Evolutionary conservation across 2,329 filamentous ascomycete species (phyloP).

Genomic region (Claviceps spartinae): DNA sequence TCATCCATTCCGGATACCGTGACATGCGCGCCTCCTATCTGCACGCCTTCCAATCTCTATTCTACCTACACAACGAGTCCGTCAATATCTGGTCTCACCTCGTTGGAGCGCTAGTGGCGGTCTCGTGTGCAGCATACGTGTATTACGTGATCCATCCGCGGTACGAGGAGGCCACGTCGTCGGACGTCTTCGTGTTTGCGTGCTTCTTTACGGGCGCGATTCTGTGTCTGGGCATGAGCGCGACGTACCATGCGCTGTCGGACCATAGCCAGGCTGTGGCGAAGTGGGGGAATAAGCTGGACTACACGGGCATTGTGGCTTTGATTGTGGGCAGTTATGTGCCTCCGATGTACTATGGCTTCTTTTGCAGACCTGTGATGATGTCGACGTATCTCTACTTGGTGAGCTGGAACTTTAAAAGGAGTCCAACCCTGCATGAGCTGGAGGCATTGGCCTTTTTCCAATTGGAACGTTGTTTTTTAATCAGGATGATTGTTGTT

Average conservation of each 20-base stretch:
- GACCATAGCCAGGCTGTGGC: constrained; percentile 74
- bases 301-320: constrained; percentile 87
- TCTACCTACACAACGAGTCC: constrained; percentile 45
- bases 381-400: constrained; percentile 62
- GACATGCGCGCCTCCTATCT: constrained; percentile 33
- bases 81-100: constrained; percentile 53
- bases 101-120: constrained; percentile 49
- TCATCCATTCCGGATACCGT: constrained; percentile 41
- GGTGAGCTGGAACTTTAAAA: constrained; percentile 33
- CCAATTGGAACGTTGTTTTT: background rate
- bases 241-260: constrained; percentile 69
- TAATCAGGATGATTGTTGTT: too few species aligned
- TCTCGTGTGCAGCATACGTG: constrained; percentile 36
- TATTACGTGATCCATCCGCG: constrained; percentile 47
- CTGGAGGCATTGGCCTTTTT: too few species aligned
- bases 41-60: constrained; percentile 32
- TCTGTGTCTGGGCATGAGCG: constrained; percentile 65
- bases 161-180: constrained; percentile 45
- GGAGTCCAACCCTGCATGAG: too few species aligned
- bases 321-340: constrained; percentile 88
- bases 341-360: constrained; percentile 76
- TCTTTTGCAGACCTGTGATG: constrained; percentile 54
- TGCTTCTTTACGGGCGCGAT: constrained; percentile 70
- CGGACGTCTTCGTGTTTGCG: constrained; percentile 58
- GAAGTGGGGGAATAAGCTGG: constrained; percentile 79